Conservation (phyloP, 805 yeast species). For the Teunomyces panamensis region DNA sequence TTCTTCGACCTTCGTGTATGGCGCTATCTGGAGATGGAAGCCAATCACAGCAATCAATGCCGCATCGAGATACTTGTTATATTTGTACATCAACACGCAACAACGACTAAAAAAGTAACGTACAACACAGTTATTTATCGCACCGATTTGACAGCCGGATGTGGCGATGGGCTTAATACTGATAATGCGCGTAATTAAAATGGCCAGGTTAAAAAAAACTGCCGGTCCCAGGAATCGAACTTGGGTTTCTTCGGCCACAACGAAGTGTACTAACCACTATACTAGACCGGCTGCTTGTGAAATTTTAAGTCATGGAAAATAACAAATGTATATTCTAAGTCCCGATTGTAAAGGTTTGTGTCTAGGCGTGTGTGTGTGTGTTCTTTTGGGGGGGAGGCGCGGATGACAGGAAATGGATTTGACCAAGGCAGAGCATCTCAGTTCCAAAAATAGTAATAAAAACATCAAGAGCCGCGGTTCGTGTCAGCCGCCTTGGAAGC, state of each 20-base stretch:
- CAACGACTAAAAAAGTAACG: background rate
- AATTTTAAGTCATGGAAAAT: background rate
- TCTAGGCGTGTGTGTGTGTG: too few species aligned
- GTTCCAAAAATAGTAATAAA: background rate
- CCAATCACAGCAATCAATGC: slow-evolving; percentile 41
- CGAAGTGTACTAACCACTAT: slow-evolving; percentile 73
- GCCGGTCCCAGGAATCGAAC: slow-evolving; percentile 76
- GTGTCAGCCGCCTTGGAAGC: too few species aligned
- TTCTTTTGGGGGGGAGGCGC: too few species aligned
- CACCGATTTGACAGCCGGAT: background rate
- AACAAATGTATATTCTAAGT: too few species aligned
- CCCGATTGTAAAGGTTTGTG: too few species aligned
- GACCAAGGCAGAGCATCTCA: background rate
- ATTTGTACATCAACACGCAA: slow-evolving; percentile 14
- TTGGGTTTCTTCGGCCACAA: slow-evolving; percentile 74
- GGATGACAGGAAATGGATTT: background rate
- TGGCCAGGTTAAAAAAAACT: slow-evolving; percentile 23
- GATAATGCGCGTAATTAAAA: too few species aligned
- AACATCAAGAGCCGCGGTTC: background rate
- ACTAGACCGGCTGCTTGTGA: slow-evolving; percentile 37
- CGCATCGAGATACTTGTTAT: slow-evolving; percentile 17
- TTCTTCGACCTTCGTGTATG: slow-evolving; percentile 91
- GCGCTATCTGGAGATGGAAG: slow-evolving; percentile 56
- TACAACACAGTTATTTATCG: background rate
- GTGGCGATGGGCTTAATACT: background rate